Evolutionary conservation across 2,329 filamentous ascomycete species (phyloP).

Genomic region (Aspergillus sp.): DNA sequence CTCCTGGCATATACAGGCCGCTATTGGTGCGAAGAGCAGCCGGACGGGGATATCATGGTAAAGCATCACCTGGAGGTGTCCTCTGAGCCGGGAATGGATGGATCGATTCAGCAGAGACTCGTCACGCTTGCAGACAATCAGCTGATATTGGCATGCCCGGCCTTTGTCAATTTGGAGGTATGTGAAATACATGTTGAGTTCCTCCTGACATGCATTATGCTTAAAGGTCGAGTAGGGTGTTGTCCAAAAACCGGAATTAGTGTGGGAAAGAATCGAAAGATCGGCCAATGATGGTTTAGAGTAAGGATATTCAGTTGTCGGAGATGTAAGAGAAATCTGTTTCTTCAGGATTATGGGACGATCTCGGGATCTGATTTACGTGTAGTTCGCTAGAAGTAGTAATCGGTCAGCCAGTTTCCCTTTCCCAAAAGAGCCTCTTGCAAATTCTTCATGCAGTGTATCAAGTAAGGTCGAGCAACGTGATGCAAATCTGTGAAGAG

Average conservation of each 20-base stretch:
- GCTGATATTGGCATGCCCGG: background rate
- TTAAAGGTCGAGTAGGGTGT: background rate
- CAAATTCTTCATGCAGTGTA: no score
- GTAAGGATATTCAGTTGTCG: background rate
- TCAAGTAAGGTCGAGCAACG: no score
- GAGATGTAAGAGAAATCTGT: no score
- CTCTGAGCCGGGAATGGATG: background rate
- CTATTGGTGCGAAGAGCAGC: background rate
- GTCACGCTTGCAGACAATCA: background rate
- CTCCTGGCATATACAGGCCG: constrained; percentile 1
- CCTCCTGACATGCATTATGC: background rate
- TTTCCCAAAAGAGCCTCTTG: no score
- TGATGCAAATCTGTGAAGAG: no score
- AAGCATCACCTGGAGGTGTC: constrained; percentile 2
- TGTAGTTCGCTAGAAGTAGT: no score
- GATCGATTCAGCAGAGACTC: background rate
- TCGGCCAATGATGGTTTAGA: background rate
- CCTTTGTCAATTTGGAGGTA: background rate
- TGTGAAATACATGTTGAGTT: background rate
- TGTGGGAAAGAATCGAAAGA: background rate
- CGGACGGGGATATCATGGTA: background rate
- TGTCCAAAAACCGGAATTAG: background rate
- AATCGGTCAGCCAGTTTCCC: no score
- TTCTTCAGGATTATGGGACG: no score
- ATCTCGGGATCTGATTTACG: no score